Evolutionary conservation across 2,329 filamentous ascomycete species (phyloP).

Genomic region (Curvularia verruculosa): DNA sequence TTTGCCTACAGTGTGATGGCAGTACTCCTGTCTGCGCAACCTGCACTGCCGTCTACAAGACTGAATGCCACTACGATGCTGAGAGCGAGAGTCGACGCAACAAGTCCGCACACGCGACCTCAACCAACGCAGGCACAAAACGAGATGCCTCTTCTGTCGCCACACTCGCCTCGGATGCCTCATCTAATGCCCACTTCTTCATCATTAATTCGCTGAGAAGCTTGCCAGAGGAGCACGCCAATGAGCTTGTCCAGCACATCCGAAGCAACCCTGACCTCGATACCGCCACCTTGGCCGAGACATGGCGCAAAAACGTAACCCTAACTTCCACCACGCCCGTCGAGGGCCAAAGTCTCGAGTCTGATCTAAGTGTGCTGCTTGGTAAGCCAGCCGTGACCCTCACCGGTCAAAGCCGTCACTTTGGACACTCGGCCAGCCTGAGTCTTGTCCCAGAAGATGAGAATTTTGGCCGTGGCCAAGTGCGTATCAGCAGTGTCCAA

Average conservation of each 20-base stretch:
- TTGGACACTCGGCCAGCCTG: conserved; percentile 48
- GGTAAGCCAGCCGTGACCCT: conserved; percentile 45
- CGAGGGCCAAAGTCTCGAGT: conserved; percentile 40
- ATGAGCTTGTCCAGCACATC: conserved; percentile 52
- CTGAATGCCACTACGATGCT: conserved; percentile 57
- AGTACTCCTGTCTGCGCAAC: conserved; percentile 57
- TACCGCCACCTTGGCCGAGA: conserved; percentile 48
- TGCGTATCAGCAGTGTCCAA: conserved; percentile 19
- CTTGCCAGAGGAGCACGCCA: conserved; percentile 54
- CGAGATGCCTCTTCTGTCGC: conserved; percentile 35
- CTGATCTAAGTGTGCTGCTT: conserved; percentile 46
- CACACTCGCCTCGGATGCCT: conserved; percentile 15
- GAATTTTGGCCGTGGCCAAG: conserved; percentile 31
- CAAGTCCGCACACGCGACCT: conserved; percentile 41
- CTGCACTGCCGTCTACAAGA: conserved; percentile 58
- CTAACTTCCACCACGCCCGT: conserved; percentile 37
- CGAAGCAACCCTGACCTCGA: conserved; percentile 51
- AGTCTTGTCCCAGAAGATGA: conserved; percentile 47
- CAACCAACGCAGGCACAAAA: conserved; percentile 32
- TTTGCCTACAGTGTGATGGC: conserved; percentile 56
- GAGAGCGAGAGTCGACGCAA: conserved; percentile 56
- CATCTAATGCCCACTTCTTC: conserved; percentile 43
- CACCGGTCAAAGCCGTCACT: conserved; percentile 45
- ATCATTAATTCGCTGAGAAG: conserved; percentile 53
- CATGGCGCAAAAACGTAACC: conserved; percentile 48